Conservation (phyloP, 2,329 filamentous ascomycete species). For the Pleoardoris graminearum region DNA sequence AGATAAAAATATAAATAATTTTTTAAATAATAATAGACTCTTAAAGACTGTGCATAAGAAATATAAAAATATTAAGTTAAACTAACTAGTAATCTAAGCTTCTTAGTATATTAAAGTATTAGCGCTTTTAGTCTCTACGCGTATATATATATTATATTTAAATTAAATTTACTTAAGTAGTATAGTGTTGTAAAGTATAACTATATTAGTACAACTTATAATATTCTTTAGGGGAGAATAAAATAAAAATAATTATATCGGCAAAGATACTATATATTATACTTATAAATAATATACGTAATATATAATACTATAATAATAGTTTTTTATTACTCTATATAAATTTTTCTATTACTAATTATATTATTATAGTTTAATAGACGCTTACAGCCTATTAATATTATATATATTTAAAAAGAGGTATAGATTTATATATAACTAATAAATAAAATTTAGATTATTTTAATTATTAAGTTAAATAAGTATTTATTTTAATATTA, state of each 20-base stretch:
- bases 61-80: background rate
- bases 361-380: background rate
- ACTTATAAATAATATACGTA: too few species aligned
- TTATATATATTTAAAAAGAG: background rate
- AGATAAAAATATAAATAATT: background rate
- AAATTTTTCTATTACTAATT: background rate
- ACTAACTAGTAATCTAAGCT: background rate
- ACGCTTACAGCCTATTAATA: background rate
- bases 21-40: conserved; percentile 8
- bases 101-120: background rate
- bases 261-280: too few species aligned
- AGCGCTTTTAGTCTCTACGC: background rate
- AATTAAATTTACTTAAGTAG: background rate
- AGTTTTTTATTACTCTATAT: background rate
- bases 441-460: too few species aligned
- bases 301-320: background rate
- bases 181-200: background rate
- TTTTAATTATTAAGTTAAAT: too few species aligned
- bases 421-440: background rate
- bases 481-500: too few species aligned
- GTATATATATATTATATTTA: background rate
- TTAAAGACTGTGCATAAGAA: background rate
- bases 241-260: too few species aligned
- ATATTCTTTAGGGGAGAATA: background rate
- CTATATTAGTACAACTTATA: background rate